phyloP scores from a whole-genome alignment of 306 rosid species.

The Vicia faba region DNA sequence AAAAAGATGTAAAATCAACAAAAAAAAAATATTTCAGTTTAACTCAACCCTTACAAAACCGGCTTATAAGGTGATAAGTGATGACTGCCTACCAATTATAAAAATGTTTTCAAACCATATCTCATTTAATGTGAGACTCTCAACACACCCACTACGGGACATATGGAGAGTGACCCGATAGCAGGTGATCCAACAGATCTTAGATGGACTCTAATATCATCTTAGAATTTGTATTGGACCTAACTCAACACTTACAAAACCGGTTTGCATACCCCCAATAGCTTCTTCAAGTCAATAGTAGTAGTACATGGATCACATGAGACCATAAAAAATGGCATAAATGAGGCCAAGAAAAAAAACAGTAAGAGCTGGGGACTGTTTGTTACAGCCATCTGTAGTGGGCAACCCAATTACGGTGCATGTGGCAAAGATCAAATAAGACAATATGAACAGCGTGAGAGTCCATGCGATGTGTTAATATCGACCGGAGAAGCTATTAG shows the following conservation, averaged over 20 bases:
- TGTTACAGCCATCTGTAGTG: not conserved
- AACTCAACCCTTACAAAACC: not conserved
- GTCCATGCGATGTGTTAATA: not conserved
- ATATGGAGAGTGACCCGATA: not conserved
- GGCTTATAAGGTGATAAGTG: not conserved
- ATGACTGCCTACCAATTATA: not conserved
- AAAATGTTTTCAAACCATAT: not conserved
- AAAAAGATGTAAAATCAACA: conserved; percentile 8
- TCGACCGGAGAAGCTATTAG: not conserved
- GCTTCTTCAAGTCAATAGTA: no score
- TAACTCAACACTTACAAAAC: no score
- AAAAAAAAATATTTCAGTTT: not conserved
- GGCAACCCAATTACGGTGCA: not conserved
- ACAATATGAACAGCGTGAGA: not conserved
- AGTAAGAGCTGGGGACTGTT: not conserved
- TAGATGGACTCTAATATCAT: not conserved
- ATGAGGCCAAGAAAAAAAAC: not conserved
- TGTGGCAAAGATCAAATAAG: not conserved
- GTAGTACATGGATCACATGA: not conserved
- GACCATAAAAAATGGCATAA: not conserved
- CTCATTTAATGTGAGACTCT: not conserved
- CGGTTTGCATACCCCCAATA: not conserved
- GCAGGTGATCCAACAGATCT: not conserved
- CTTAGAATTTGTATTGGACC: not conserved
- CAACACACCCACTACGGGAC: not conserved